phyloP scores from a whole-genome alignment of 2,329 filamentous ascomycete species.

The Epichloe gansuensis region DNA sequence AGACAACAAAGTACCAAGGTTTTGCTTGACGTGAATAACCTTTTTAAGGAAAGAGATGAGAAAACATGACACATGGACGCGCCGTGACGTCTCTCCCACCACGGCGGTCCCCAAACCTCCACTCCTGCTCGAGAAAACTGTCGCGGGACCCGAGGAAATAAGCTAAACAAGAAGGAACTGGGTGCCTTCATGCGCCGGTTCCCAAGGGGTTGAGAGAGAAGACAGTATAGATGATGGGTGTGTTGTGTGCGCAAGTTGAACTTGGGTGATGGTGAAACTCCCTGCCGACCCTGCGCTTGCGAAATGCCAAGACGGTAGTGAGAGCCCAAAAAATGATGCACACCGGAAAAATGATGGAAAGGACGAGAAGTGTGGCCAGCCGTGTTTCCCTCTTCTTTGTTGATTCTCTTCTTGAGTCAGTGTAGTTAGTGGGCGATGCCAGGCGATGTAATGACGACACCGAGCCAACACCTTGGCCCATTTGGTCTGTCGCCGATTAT shows the following conservation, averaged over 20 bases:
- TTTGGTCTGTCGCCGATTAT: not conserved
- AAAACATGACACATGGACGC: constrained; percentile 15
- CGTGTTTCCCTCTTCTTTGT: constrained; percentile 1
- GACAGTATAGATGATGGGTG: constrained; percentile 36
- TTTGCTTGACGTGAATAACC: not conserved
- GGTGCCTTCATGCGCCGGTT: not conserved
- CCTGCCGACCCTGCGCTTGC: constrained; percentile 4
- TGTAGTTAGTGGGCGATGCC: not conserved
- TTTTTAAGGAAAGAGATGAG: not conserved
- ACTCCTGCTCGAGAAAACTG: constrained; percentile 26
- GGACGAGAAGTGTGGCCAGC: constrained; percentile 4
- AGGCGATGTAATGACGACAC: not conserved
- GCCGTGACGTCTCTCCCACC: constrained; percentile 51
- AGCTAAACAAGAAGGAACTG: not conserved
- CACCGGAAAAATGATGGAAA: not conserved
- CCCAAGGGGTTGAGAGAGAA: constrained; percentile 46
- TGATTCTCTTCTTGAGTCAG: not conserved
- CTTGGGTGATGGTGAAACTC: constrained; percentile 11
- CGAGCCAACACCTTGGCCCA: not conserved
- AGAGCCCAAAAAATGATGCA: not conserved
- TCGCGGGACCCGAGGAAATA: constrained; percentile 27
- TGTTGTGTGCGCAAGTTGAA: not conserved
- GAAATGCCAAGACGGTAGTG: not conserved
- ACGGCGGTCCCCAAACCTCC: constrained; percentile 26
- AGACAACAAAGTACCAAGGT: constrained; percentile 4